These are phyloP conservation scores for Neurospora terricola DNA, from an alignment of 495 filamentous ascomycete genomes.

Conservation along the genomic window DNA sequence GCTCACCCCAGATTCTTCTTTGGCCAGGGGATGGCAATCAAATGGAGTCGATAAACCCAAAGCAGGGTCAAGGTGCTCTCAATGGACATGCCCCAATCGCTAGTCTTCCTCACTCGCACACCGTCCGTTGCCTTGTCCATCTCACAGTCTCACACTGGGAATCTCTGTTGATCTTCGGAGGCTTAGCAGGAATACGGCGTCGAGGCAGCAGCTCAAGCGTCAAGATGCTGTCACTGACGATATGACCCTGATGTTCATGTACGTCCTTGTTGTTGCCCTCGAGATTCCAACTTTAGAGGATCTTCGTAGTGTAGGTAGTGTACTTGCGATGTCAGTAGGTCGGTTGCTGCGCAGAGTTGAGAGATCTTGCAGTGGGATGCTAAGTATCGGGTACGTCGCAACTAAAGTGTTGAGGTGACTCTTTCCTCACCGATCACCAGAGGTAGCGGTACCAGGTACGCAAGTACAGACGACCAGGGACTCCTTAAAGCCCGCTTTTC, in stretches of 20 bases:
- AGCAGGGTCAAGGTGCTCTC: background rate
- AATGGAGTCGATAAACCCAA: background rate
- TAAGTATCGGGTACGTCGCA: background rate
- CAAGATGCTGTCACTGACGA: background rate
- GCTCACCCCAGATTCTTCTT: slow-evolving; percentile 20
- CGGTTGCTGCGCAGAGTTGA: background rate
- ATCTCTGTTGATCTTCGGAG: background rate
- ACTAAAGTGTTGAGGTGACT: background rate
- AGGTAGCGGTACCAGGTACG: background rate
- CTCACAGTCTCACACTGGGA: background rate
- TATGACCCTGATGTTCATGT: background rate
- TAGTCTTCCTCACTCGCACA: background rate
- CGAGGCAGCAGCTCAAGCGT: background rate
- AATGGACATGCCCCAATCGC: background rate
- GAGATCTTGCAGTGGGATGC: background rate
- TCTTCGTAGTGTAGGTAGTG: background rate
- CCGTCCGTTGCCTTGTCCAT: background rate
- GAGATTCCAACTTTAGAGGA: background rate
- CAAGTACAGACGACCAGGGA: background rate
- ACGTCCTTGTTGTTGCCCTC: background rate
- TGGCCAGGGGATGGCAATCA: background rate
- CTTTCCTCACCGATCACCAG: background rate
- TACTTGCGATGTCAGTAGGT: background rate
- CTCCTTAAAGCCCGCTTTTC: background rate
- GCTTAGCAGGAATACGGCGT: background rate